These are phyloP conservation scores for Musa schizocarpa DNA, from an alignment of 176 grass and related monocot genomes.

Conservation along the genomic window DNA sequence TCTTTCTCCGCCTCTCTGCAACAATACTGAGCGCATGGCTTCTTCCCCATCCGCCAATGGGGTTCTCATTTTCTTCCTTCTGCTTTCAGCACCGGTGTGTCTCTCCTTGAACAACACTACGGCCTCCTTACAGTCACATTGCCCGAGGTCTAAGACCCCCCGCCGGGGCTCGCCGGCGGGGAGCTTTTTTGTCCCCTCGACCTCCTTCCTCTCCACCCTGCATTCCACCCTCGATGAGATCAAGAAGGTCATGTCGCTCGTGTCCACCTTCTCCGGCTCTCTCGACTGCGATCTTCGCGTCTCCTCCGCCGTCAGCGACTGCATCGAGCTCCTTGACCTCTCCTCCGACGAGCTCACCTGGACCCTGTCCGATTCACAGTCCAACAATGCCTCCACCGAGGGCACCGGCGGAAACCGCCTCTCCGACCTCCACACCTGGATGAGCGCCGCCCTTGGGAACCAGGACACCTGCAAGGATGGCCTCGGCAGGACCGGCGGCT, in stretches of 20 bases:
- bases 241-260: not conserved
- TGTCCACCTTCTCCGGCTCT: constrained; percentile 4
- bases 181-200: not conserved
- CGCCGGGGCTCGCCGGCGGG: no score
- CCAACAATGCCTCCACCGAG: not conserved
- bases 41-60: no score
- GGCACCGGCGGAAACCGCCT: not conserved
- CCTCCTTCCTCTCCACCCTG: constrained; percentile 1
- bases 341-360: constrained; percentile 11
- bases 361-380: not conserved
- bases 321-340: constrained; percentile 12
- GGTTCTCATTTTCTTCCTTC: no score
- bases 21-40: no score
- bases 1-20: no score
- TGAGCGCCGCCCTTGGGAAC: constrained; percentile 16
- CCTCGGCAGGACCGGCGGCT: not conserved
- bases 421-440: constrained; percentile 6
- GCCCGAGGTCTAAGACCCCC: no score
- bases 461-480: constrained; percentile 22
- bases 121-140: no score
- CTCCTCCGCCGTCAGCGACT: constrained; percentile 5
- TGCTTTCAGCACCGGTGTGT: no score
- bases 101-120: no score
- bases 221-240: not conserved
- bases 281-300: not conserved